Percentiles rank a stretch among this genome's conserved stretches.
These are phyloP conservation scores for Sphaerulina musiva DNA, from an alignment of 2,329 filamentous ascomycete species.

Conservation along the genomic window DNA sequence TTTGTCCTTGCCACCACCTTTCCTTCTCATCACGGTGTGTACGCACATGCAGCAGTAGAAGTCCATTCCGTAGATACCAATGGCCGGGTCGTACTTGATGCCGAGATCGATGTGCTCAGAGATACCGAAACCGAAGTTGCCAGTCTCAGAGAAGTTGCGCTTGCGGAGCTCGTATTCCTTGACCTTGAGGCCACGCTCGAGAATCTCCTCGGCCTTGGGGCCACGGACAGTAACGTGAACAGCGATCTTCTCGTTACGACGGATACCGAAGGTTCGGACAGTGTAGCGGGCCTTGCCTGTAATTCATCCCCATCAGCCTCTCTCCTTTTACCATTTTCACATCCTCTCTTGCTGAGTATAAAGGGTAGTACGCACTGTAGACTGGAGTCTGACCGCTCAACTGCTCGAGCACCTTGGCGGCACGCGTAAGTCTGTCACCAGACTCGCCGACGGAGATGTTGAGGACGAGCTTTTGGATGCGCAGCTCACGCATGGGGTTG, in stretches of 20 bases:
- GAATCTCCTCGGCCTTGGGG: conserved; percentile 98
- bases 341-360: not conserved
- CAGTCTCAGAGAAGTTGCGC: conserved; percentile 99
- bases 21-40: not conserved
- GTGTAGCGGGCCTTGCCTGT: conserved; percentile 99
- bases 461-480: conserved; percentile 98
- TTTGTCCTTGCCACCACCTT: not conserved
- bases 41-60: conserved; percentile 99
- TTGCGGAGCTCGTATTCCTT: conserved; percentile 99
- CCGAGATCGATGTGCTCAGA: conserved; percentile 99
- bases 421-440: conserved; percentile 99
- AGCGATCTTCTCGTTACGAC: conserved; percentile 99
- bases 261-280: conserved; percentile 99
- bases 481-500: conserved; percentile 99
- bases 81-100: conserved; percentile 99
- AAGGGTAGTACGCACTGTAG: conserved; percentile 66
- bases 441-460: conserved; percentile 99
- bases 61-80: conserved; percentile 99
- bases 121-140: conserved; percentile 99
- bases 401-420: conserved; percentile 99
- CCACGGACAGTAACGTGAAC: conserved; percentile 99
- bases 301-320: conserved; percentile 15
- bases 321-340: not conserved
- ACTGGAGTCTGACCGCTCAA: conserved; percentile 98
- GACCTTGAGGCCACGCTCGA: conserved; percentile 99